Conservation (phyloP, 805 yeast genomes). For the Ogataea philodendri region DNA sequence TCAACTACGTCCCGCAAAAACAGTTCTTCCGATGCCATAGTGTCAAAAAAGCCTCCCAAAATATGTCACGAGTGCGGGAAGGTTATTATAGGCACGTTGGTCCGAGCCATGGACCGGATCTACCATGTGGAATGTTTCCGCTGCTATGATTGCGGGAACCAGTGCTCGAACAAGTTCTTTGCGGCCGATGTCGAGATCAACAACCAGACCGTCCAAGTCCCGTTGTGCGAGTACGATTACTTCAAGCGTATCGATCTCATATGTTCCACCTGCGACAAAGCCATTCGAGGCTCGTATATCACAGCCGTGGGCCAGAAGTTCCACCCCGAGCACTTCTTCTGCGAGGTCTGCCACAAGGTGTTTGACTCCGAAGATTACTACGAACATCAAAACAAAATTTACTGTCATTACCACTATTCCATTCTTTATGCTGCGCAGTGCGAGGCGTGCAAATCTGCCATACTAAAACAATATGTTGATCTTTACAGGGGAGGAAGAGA, state of each 20-base stretch:
- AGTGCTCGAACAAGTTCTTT: slow-evolving; percentile 84
- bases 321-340: slow-evolving; percentile 93
- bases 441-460: slow-evolving; percentile 90
- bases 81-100: slow-evolving; percentile 69
- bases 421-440: slow-evolving; percentile 81
- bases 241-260: slow-evolving; percentile 80
- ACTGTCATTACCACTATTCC: slow-evolving; percentile 92
- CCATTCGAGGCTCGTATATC: slow-evolving; percentile 88
- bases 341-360: slow-evolving; percentile 79
- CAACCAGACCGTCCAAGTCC: slow-evolving; percentile 42
- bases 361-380: slow-evolving; percentile 93
- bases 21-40: slow-evolving; percentile 16
- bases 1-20: slow-evolving; percentile 12
- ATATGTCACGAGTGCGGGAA: slow-evolving; percentile 52
- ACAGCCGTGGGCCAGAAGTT: slow-evolving; percentile 90
- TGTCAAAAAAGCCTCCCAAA: slow-evolving; percentile 30
- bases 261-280: slow-evolving; percentile 83
- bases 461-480: slow-evolving; percentile 91
- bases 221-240: slow-evolving; percentile 90
- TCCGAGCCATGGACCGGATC: slow-evolving; percentile 75
- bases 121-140: slow-evolving; percentile 87
- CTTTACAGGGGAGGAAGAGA: slow-evolving; percentile 85
- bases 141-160: slow-evolving; percentile 79
- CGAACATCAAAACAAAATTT: slow-evolving; percentile 78
- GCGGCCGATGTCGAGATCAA: slow-evolving; percentile 57